Percentiles rank a stretch among this genome's conserved stretches.
These are phyloP conservation scores for Salix koriyanagi DNA, from an alignment of 345 rosid species.

Conservation along the genomic window DNA sequence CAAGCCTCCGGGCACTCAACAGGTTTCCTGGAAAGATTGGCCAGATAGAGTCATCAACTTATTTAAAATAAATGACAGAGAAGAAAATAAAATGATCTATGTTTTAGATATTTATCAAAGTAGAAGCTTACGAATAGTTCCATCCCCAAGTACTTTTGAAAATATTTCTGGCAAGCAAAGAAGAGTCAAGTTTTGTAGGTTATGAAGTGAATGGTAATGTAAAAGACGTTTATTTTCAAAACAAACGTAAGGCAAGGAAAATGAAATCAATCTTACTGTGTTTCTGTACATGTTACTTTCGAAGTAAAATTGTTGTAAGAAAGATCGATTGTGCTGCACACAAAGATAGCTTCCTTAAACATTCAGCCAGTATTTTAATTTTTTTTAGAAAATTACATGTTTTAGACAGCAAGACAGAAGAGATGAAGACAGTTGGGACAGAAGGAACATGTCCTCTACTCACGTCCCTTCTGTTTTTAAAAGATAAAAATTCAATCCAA, in stretches of 20 bases:
- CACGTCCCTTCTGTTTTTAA: too few relatives aligned
- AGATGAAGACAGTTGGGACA: too few relatives aligned
- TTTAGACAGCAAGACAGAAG: not conserved
- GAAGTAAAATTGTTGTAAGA: constrained; percentile 15
- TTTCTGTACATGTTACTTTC: not conserved
- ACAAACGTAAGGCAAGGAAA: not conserved
- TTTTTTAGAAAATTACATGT: not conserved
- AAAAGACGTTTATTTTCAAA: not conserved
- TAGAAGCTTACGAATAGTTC: constrained; percentile 1
- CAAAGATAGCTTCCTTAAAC: not conserved
- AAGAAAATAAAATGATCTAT: not conserved
- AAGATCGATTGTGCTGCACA: constrained; percentile 10
- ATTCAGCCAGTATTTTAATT: not conserved
- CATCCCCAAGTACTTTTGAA: constrained; percentile 3
- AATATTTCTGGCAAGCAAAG: constrained; percentile 1
- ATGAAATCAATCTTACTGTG: not conserved
- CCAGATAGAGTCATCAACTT: not conserved
- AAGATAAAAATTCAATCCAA: too few relatives aligned
- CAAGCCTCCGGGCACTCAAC: not conserved
- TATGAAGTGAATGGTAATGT: too few relatives aligned
- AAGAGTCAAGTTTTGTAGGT: not conserved
- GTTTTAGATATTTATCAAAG: not conserved
- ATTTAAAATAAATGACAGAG: not conserved
- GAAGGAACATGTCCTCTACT: too few relatives aligned
- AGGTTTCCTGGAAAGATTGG: not conserved